Percentiles rank a stretch among this genome's conserved stretches.
Evolutionary conservation across 176 grass and related monocot species (phyloP).

Genomic region (Triticum timopheevii): DNA sequence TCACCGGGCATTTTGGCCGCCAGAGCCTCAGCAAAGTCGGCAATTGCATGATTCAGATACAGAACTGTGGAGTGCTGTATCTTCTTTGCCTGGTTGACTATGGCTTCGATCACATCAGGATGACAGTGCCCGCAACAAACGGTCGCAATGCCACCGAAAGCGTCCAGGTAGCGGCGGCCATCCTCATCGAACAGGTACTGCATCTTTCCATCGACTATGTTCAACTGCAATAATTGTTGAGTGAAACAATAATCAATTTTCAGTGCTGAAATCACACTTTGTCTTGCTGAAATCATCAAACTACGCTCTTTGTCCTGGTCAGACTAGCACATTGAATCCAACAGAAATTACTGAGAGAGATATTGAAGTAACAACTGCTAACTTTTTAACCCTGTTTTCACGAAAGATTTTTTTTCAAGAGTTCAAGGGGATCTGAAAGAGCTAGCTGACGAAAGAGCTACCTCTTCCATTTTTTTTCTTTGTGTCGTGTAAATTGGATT

Average conservation of each 20-base stretch:
- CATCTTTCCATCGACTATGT: conserved; percentile 95
- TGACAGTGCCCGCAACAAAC: conserved; percentile 93
- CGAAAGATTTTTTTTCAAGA: background rate
- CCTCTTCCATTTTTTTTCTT: background rate
- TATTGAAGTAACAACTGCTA: background rate
- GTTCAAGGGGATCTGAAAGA: conserved; percentile 21
- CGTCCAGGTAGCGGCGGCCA: conserved; percentile 78
- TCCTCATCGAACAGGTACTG: conserved; percentile 93
- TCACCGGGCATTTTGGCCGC: conserved; percentile 80
- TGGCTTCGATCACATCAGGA: conserved; percentile 80
- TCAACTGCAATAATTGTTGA: conserved; percentile 51
- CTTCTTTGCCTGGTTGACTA: conserved; percentile 72
- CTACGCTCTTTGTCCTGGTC: background rate
- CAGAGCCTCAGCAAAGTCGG: conserved; percentile 90
- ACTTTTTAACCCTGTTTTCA: background rate
- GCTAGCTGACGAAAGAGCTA: background rate
- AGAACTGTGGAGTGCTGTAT: conserved; percentile 90
- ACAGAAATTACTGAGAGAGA: background rate
- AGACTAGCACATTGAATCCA: background rate
- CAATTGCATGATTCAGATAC: conserved; percentile 87
- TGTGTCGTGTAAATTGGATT: background rate
- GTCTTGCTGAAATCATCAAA: background rate
- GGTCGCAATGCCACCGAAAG: conserved; percentile 89
- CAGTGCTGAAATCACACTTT: background rate
- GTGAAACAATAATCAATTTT: background rate